A percentile compares a stretch with the other conserved stretches of the same genome.
Evolutionary conservation across 768 basidiomycete species (phyloP).

Genomic region (Ramaria sp.): DNA sequence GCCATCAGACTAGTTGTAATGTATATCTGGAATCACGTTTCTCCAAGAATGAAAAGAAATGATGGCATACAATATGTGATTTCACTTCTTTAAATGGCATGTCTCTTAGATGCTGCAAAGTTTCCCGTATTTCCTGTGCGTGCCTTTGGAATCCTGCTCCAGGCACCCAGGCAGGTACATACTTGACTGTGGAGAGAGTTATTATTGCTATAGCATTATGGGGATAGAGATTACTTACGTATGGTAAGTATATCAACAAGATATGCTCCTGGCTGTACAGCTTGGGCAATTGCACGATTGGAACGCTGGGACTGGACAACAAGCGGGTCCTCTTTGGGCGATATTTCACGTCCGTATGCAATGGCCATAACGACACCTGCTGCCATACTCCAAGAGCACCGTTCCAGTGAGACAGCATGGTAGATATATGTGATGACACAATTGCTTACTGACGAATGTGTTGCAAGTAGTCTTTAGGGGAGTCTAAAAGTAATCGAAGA

Average conservation of each 20-base stretch:
- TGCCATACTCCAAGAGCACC: not conserved
- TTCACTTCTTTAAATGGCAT: too few relatives aligned
- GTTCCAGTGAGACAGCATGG: not conserved
- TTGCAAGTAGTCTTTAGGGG: constrained; percentile 27
- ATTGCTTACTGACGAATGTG: constrained; percentile 19
- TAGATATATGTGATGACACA: not conserved
- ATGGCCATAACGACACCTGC: not conserved
- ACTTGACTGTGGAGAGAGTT: not conserved
- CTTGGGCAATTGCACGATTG: not conserved
- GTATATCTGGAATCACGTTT: not conserved
- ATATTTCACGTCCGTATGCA: constrained; percentile 4
- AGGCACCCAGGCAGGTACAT: constrained; percentile 8
- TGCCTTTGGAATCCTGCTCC: constrained; percentile 9
- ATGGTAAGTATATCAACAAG: constrained; percentile 2
- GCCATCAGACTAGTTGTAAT: not conserved
- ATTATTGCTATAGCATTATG: not conserved
- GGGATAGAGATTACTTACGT: not conserved
- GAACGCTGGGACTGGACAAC: not conserved
- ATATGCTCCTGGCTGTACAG: not conserved
- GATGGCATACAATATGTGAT: constrained; percentile 14
- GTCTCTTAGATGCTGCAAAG: not conserved
- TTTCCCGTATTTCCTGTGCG: not conserved
- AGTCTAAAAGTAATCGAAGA: constrained; percentile 26
- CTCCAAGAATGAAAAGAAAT: too few relatives aligned
- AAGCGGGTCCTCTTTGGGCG: not conserved